A percentile compares a stretch with the other conserved stretches of the same genome.
These are phyloP conservation scores for Macrocybe gigantea DNA, from an alignment of 768 basidiomycete species.

Conservation along the genomic window DNA sequence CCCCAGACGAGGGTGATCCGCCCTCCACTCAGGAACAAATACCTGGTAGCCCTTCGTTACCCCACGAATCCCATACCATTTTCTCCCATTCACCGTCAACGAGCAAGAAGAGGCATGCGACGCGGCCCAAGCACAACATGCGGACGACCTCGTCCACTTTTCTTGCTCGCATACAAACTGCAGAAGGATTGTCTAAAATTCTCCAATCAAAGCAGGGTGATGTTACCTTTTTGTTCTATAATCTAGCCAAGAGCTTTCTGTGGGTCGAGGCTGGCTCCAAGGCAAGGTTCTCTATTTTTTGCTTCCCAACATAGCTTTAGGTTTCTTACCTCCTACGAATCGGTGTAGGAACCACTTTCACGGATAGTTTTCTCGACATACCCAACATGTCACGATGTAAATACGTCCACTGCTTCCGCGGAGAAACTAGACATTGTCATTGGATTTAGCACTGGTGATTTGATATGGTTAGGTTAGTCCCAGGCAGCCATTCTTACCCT, in stretches of 20 bases:
- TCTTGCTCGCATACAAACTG: constrained; percentile 78
- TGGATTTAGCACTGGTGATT: constrained; percentile 91
- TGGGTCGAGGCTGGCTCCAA: constrained; percentile 88
- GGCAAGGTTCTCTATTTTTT: constrained; percentile 53
- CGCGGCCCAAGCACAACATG: constrained; percentile 87
- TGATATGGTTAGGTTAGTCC: constrained; percentile 85
- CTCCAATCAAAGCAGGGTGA: constrained; percentile 83
- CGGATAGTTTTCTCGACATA: constrained; percentile 80
- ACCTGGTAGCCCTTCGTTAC: constrained; percentile 26
- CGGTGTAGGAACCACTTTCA: constrained; percentile 72
- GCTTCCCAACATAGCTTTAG: neutral
- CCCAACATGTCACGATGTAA: constrained; percentile 91
- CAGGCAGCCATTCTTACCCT: neutral
- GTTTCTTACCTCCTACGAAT: constrained; percentile 4
- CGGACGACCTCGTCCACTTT: constrained; percentile 90
- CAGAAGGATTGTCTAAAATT: constrained; percentile 67
- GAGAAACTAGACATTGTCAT: constrained; percentile 85
- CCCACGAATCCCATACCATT: constrained; percentile 45
- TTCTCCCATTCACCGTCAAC: constrained; percentile 46
- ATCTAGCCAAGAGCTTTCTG: constrained; percentile 74
- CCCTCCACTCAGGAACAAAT: constrained; percentile 35
- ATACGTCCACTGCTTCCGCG: constrained; percentile 66
- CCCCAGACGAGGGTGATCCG: constrained; percentile 53
- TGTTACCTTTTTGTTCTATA: constrained; percentile 82
- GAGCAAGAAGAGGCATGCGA: constrained; percentile 57